Conservation (phyloP, 2,329 filamentous ascomycete genomes). For the Huntiella moniliformis region DNA sequence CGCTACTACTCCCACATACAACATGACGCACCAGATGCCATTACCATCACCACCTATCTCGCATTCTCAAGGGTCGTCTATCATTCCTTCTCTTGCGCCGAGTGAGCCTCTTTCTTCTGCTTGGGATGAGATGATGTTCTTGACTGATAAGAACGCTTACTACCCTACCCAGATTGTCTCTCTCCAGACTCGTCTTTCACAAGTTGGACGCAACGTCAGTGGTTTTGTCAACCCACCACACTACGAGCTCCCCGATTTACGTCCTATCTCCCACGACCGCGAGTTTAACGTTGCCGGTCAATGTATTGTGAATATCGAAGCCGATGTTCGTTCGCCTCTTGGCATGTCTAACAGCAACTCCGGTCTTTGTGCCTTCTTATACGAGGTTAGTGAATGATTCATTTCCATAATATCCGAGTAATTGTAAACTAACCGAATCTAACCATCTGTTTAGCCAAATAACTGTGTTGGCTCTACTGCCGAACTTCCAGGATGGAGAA, state of each 20-base stretch:
- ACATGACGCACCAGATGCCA: conserved; percentile 5
- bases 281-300: conserved; percentile 25
- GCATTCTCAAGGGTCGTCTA: neutral
- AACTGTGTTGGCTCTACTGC: conserved; percentile 20
- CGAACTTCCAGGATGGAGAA: conserved; percentile 20
- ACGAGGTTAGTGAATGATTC: conserved; percentile 30
- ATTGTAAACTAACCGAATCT: no score
- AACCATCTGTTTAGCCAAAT: conserved; percentile 33
- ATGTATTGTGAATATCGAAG: conserved; percentile 21
- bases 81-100: neutral
- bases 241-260: conserved; percentile 23
- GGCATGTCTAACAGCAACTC: conserved; percentile 17
- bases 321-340: conserved; percentile 15
- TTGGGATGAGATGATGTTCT: conserved; percentile 28
- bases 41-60: conserved; percentile 5
- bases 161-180: conserved; percentile 25
- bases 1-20: neutral
- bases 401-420: no score
- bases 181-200: conserved; percentile 23
- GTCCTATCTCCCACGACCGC: conserved; percentile 18
- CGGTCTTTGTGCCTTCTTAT: conserved; percentile 32
- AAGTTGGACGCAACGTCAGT: conserved; percentile 1
- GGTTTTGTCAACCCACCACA: conserved; percentile 14
- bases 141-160: conserved; percentile 23
- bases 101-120: conserved; percentile 27